Evolutionary conservation across 1,284 basidiomycete species (phyloP), one percentile per base, ranked within the genome.

Genomic region (Rhodofomes roseus): DNA sequence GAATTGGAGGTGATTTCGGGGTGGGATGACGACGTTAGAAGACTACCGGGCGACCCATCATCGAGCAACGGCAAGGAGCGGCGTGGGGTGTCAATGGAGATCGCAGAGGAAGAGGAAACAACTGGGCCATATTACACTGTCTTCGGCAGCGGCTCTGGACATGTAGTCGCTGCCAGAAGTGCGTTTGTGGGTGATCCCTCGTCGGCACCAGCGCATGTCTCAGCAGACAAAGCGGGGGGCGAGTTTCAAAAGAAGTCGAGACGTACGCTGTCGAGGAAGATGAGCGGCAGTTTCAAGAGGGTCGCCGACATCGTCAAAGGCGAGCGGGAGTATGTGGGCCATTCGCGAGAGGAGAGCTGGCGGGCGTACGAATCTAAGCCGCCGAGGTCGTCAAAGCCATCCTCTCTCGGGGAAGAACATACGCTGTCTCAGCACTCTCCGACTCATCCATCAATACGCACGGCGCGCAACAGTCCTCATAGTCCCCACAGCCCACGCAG

Each of bases 81-180:
- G 41, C 39, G 39, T 22, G 37, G 29, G 18, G 40, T 40, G 22
- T 31, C 52, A 6, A 2, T 46, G 43, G 39, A 39, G 25, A 51
- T 56, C 16, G 64, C 64, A 23, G 66, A 66, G 27, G 64, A 66
- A 18, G 68, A 68, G 31, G 61, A 62, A 53, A 65, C 60, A 11
- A 62, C 55, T 23, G 68, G 65, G 18, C 83, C 83, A 20, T 84
- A 83, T 57, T 82, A 82, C 64, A 83, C 83, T 0, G 78, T 85
- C 6, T 77, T 82, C 60, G 83, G 83, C 0, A 74, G 76, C 20
- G 70, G 75, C 1, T 72, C 79, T 1, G 82, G 76, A 1, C 74
- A 74, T 6, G 69, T 81, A 5, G 73, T 82, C 6, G 77, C 77
- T 11, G 77, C 79, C 2, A 80, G 78, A 0, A 74, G 75, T 12